Evolutionary conservation across 2,329 filamentous ascomycete genomes (phyloP).

Genomic region (Cladosporium sp.): DNA sequence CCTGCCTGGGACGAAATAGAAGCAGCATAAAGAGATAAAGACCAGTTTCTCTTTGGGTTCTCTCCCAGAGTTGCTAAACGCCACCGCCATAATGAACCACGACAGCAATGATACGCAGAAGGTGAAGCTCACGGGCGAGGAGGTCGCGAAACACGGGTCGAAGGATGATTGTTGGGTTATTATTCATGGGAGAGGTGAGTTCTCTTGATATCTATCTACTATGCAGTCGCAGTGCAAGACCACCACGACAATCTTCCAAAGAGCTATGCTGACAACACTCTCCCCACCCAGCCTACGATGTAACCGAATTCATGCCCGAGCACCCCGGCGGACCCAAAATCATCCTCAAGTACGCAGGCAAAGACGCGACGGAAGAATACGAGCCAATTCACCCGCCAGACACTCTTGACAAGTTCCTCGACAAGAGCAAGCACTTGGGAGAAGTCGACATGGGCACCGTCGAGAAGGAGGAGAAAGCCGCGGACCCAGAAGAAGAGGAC

Average conservation of each 20-base stretch:
- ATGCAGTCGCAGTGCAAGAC: no score
- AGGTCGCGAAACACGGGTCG: conserved; percentile 71
- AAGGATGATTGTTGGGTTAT: conserved; percentile 89
- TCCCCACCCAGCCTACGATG: conserved; percentile 56
- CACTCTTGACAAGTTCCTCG: conserved; percentile 77
- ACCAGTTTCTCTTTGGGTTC: no score
- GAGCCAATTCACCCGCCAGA: conserved; percentile 87
- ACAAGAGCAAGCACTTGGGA: conserved; percentile 82
- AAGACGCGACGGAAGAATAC: conserved; percentile 89
- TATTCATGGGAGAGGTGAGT: conserved; percentile 63
- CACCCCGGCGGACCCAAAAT: conserved; percentile 88
- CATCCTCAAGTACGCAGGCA: conserved; percentile 94
- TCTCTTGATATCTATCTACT: no score
- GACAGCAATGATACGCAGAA: conserved; percentile 38
- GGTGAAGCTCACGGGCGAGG: conserved; percentile 45
- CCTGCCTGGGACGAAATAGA: no score
- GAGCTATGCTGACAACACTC: no score
- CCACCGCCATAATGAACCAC: conserved; percentile 42
- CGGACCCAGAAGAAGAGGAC: conserved; percentile 67
- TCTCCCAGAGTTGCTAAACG: no score
- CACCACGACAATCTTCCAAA: no score
- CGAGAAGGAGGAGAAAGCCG: conserved; percentile 59
- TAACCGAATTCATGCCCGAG: conserved; percentile 66
- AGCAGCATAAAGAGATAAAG: no score
- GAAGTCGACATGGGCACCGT: conserved; percentile 84